These are phyloP conservation scores for Chrysosphaeria jannelii DNA, from an alignment of 2,329 filamentous ascomycete genomes.

Conservation along the genomic window DNA sequence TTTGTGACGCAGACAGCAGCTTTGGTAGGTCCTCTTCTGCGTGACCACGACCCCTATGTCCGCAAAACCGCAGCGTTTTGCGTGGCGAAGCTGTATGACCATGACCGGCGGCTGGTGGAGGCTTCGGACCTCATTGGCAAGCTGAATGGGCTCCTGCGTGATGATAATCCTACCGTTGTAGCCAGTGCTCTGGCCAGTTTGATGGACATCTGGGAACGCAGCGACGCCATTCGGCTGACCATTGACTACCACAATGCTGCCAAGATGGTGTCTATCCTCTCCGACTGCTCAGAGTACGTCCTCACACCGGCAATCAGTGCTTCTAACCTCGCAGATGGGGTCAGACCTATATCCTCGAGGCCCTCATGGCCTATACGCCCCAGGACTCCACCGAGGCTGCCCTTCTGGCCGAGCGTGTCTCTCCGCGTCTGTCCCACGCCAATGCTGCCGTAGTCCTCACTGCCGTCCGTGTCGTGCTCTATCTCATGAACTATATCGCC, in stretches of 20 bases:
- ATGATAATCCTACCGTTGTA: conserved; percentile 93
- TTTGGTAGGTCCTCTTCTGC: conserved; percentile 54
- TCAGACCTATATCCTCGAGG: conserved; percentile 93
- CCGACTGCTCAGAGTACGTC: conserved; percentile 84
- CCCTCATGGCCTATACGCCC: conserved; percentile 90
- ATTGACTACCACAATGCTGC: conserved; percentile 95
- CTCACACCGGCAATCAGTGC: not conserved
- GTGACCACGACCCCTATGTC: conserved; percentile 78
- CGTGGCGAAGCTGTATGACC: conserved; percentile 92
- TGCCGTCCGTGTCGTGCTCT: conserved; percentile 84
- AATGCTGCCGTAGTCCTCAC: conserved; percentile 93
- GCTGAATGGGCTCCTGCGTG: conserved; percentile 64
- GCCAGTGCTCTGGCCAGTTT: conserved; percentile 71
- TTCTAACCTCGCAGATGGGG: conserved; percentile 49
- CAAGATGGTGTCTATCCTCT: conserved; percentile 87
- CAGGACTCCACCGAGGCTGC: conserved; percentile 71
- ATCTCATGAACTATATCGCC: conserved; percentile 94
- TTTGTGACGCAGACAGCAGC: conserved; percentile 78
- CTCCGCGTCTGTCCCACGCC: conserved; percentile 83
- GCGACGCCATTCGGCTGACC: conserved; percentile 88
- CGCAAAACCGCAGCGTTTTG: conserved; percentile 91
- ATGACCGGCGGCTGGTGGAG: conserved; percentile 75
- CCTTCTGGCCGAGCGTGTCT: conserved; percentile 72
- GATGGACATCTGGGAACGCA: conserved; percentile 97
- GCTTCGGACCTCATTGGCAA: conserved; percentile 72